Percentiles rank a stretch among this genome's conserved stretches.
These are phyloP conservation scores for Pseudogymnoascus sp. DNA, from an alignment of 2,329 filamentous ascomycete species.

Conservation along the genomic window DNA sequence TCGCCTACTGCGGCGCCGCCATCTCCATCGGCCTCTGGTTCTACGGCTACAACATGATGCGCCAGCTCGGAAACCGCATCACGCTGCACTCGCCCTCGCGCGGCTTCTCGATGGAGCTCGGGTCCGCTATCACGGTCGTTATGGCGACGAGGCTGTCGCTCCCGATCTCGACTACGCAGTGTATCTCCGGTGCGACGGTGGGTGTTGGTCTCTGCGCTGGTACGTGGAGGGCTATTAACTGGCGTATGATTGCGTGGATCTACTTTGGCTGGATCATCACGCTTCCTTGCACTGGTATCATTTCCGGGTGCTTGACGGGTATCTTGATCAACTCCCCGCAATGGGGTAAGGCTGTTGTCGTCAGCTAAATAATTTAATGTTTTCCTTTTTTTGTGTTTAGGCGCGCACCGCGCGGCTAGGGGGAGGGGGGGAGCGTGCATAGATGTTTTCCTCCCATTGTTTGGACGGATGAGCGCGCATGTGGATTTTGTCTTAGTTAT, in stretches of 20 bases:
- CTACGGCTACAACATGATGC: constrained; percentile 58
- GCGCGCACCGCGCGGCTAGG: neutral
- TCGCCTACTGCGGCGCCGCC: constrained; percentile 31
- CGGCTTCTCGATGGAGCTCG: constrained; percentile 53
- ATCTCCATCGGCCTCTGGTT: constrained; percentile 44
- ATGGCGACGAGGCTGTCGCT: constrained; percentile 54
- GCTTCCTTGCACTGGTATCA: constrained; percentile 46
- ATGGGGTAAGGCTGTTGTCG: constrained; percentile 24
- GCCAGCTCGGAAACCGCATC: constrained; percentile 51
- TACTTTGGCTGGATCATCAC: constrained; percentile 54
- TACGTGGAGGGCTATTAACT: constrained; percentile 43
- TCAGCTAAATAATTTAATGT: neutral
- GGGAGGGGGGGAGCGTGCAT: neutral
- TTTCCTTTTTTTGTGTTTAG: neutral
- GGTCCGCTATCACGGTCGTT: constrained; percentile 53
- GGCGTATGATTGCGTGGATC: constrained; percentile 52
- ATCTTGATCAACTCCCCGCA: constrained; percentile 54
- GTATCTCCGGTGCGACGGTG: neutral
- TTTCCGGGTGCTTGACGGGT: constrained; percentile 53
- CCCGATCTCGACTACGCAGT: constrained; percentile 45
- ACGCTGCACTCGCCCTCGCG: constrained; percentile 54
- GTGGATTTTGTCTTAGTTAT: neutral
- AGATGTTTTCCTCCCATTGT: neutral
- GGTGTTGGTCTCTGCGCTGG: constrained; percentile 5
- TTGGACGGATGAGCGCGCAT: neutral